Conservation (phyloP, 2,329 filamentous ascomycete species). For the Penicillium polonicum region DNA sequence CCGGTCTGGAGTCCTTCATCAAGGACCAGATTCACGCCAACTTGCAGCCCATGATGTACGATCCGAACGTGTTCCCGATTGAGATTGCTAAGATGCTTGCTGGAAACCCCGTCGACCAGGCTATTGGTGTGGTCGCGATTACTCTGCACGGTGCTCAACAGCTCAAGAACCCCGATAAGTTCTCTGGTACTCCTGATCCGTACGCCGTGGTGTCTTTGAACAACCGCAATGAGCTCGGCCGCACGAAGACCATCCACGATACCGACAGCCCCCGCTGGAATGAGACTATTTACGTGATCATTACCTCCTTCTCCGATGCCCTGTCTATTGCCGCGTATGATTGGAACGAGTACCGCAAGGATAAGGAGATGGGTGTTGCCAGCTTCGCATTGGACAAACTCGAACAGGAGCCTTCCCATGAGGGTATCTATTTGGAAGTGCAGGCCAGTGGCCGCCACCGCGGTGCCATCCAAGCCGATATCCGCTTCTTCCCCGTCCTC, state of each 20-base stretch:
- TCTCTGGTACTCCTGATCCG: slow-evolving; percentile 86
- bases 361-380: slow-evolving; percentile 87
- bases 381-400: slow-evolving; percentile 82
- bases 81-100: slow-evolving; percentile 98
- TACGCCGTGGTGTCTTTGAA: slow-evolving; percentile 86
- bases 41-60: slow-evolving; percentile 95
- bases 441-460: slow-evolving; percentile 79
- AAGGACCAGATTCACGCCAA: slow-evolving; percentile 94
- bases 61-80: slow-evolving; percentile 95
- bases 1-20: slow-evolving; percentile 89
- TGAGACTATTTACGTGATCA: slow-evolving; percentile 92
- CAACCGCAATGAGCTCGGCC: slow-evolving; percentile 73
- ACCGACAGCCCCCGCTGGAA: slow-evolving; percentile 90
- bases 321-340: slow-evolving; percentile 84
- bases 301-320: slow-evolving; percentile 85
- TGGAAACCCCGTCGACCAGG: slow-evolving; percentile 89
- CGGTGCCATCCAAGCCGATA: slow-evolving; percentile 74
- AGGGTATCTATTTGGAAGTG: slow-evolving; percentile 83
- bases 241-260: slow-evolving; percentile 84
- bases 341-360: slow-evolving; percentile 93
- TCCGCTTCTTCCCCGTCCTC: slow-evolving; percentile 94
- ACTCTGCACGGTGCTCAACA: slow-evolving; percentile 89
- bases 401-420: slow-evolving; percentile 72
- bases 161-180: slow-evolving; percentile 92
- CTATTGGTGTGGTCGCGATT: slow-evolving; percentile 88